These are phyloP conservation scores for Dactylellina cionopaga DNA, from an alignment of 2,329 filamentous ascomycete genomes.

Conservation along the genomic window DNA sequence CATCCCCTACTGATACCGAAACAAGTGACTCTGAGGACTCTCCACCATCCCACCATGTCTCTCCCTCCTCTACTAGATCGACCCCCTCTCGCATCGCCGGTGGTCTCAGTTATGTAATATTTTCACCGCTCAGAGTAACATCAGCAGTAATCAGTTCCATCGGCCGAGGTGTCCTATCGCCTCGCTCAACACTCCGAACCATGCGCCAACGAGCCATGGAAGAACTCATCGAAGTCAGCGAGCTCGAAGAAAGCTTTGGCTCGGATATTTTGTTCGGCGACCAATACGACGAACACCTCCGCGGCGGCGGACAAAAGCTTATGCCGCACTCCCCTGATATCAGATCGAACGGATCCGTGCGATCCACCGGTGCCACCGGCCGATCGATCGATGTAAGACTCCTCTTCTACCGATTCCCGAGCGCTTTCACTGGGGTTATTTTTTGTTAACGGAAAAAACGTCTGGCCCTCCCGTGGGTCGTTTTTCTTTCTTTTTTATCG, in stretches of 20 bases:
- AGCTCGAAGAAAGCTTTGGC: conserved; percentile 45
- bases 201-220: conserved; percentile 52
- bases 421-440: conserved; percentile 4
- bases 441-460: conserved; percentile 40
- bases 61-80: conserved; percentile 21
- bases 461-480: too few species aligned
- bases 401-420: conserved; percentile 17
- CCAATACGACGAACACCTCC: conserved; percentile 50
- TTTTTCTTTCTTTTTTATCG: neutral
- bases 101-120: conserved; percentile 40
- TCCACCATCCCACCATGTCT: conserved; percentile 12
- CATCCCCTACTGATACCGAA: conserved; percentile 51
- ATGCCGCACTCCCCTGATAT: conserved; percentile 30
- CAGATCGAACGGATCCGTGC: conserved; percentile 21
- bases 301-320: conserved; percentile 33
- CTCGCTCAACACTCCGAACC: conserved; percentile 35
- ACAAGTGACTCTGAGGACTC: conserved; percentile 51
- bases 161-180: conserved; percentile 40
- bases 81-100: conserved; percentile 28
- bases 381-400: conserved; percentile 46
- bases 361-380: conserved; percentile 19
- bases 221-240: conserved; percentile 40
- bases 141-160: conserved; percentile 40
- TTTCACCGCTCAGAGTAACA: conserved; percentile 42
- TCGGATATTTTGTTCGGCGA: conserved; percentile 49